Evolutionary conservation across 768 basidiomycete species (phyloP).

Genomic region (Suillus lakei): DNA sequence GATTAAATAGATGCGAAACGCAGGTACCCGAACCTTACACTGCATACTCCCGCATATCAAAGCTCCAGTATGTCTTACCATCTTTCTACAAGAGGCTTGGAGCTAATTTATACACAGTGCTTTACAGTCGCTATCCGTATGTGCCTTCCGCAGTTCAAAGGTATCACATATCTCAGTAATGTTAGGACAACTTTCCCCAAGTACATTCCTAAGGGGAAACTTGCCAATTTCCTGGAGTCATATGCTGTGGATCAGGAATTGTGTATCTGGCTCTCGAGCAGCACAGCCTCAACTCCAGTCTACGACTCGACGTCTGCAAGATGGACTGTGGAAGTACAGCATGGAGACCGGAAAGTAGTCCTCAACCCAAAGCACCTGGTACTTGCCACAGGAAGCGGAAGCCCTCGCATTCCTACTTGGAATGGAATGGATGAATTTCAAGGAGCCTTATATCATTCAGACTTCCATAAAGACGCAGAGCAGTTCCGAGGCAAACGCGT

Average conservation of each 20-base stretch:
- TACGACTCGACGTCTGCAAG: background rate
- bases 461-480: slow-evolving; percentile 45
- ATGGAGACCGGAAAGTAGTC: background rate
- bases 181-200: background rate
- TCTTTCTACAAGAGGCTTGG: background rate
- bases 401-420: background rate
- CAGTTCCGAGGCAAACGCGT: slow-evolving; percentile 61
- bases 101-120: slow-evolving; percentile 36
- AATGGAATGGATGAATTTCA: slow-evolving; percentile 49
- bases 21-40: slow-evolving; percentile 5
- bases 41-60: slow-evolving; percentile 56
- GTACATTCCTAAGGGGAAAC: slow-evolving; percentile 29
- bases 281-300: slow-evolving; percentile 32
- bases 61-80: slow-evolving; percentile 42
- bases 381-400: slow-evolving; percentile 1
- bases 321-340: background rate
- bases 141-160: slow-evolving; percentile 45
- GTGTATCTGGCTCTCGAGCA: slow-evolving; percentile 57
- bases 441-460: slow-evolving; percentile 55
- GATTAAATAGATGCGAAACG: slow-evolving; percentile 17
- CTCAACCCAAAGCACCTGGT: background rate
- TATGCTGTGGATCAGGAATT: slow-evolving; percentile 60
- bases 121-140: slow-evolving; percentile 52
- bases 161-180: background rate
- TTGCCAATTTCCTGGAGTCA: slow-evolving; percentile 62